Evolutionary conservation across 176 grass and related monocot genomes (phyloP).

Genomic region (Tillandsia leiboldiana): DNA sequence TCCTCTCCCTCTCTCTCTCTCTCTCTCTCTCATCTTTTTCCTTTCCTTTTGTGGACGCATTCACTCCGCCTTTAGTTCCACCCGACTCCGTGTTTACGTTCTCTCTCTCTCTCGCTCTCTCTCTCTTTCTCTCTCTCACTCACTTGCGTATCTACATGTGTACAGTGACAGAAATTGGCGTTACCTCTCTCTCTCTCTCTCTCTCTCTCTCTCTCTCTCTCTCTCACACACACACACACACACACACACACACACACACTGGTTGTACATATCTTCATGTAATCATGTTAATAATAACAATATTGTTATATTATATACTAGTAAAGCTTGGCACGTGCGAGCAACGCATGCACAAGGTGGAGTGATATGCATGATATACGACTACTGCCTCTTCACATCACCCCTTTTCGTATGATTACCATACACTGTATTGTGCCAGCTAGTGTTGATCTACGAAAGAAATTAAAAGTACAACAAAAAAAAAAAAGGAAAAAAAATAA

Average conservation of each 20-base stretch:
- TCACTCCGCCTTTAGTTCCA: neutral
- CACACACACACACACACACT: neutral
- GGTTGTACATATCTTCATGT: conserved; percentile 12
- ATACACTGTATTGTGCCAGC: no score
- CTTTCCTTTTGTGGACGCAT: neutral
- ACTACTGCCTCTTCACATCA: no score
- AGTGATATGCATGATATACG: no score
- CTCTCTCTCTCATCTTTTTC: neutral
- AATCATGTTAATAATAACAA: no score
- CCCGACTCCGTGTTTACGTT: neutral
- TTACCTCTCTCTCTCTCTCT: conserved; percentile 6
- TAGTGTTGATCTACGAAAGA: no score
- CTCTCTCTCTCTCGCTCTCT: neutral
- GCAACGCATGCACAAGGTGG: no score
- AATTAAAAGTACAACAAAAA: no score
- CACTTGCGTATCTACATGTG: neutral
- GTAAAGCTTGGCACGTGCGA: no score
- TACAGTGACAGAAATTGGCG: no score
- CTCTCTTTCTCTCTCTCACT: neutral
- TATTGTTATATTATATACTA: no score
- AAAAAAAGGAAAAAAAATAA: no score
- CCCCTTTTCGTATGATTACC: no score
- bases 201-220: conserved; percentile 12
- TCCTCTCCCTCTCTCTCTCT: neutral
- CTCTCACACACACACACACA: neutral